A percentile compares a stretch with the other conserved stretches of the same genome.
phyloP scores from a whole-genome alignment of 129 eudicot species.

The Lonicera japonica region DNA sequence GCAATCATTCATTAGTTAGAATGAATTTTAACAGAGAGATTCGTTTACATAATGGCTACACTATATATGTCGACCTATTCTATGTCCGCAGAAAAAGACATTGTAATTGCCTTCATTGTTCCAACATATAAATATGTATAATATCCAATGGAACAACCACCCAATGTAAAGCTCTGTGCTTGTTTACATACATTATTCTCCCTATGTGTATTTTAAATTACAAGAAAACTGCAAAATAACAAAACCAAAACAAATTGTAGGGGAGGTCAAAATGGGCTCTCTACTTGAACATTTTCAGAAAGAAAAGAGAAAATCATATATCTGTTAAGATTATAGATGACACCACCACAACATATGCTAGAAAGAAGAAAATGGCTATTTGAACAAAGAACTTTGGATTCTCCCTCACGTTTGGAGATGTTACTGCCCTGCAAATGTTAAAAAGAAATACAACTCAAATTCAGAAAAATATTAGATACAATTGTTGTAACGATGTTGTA shows the following conservation, averaged over 20 bases:
- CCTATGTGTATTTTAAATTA: not conserved
- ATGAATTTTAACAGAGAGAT: too few relatives aligned
- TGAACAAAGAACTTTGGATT: conserved; percentile 87
- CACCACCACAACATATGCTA: conserved; percentile 89
- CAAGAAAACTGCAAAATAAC: not conserved
- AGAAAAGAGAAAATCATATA: conserved; percentile 30
- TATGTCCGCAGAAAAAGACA: too few relatives aligned
- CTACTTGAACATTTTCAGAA: not conserved
- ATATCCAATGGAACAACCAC: too few relatives aligned
- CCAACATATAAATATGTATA: too few relatives aligned
- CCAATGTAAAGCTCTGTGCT: too few relatives aligned
- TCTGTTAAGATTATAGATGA: conserved; percentile 89
- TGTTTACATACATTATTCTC: not conserved
- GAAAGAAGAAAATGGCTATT: conserved; percentile 88
- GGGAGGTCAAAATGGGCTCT: not conserved
- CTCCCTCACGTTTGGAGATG: conserved; percentile 98
- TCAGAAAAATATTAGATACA: too few relatives aligned
- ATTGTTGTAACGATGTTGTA: too few relatives aligned
- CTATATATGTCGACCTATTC: too few relatives aligned
- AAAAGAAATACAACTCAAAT: too few relatives aligned
- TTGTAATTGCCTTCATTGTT: too few relatives aligned
- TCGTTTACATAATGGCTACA: too few relatives aligned
- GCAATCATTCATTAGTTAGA: too few relatives aligned
- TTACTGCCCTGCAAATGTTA: conserved; percentile 63
- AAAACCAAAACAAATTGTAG: not conserved